These are phyloP conservation scores for Zelopaecilomyces penicillatus DNA, from an alignment of 2,329 filamentous ascomycete species.

Conservation along the genomic window DNA sequence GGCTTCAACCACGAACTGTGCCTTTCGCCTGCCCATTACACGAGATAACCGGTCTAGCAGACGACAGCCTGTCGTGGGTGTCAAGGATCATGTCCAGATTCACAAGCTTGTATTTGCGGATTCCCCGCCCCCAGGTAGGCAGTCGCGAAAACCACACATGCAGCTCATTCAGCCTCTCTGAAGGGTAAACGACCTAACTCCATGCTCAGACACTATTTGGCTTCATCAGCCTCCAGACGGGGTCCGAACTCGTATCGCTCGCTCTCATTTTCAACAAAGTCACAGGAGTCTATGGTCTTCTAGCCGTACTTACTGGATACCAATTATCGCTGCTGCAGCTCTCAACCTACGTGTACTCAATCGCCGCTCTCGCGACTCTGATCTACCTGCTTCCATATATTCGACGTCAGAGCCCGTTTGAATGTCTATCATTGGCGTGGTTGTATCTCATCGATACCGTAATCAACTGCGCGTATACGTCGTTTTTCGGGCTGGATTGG, in stretches of 20 bases:
- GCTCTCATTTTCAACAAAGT: constrained; percentile 86
- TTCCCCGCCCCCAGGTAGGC: constrained; percentile 33
- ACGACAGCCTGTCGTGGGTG: background rate
- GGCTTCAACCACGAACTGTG: no score
- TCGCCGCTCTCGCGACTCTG: constrained; percentile 59
- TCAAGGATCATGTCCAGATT: constrained; percentile 25
- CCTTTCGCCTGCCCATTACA: no score
- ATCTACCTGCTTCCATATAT: constrained; percentile 71
- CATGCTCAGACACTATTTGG: constrained; percentile 67
- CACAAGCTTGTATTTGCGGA: constrained; percentile 28
- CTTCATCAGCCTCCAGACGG: constrained; percentile 77
- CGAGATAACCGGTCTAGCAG: background rate
- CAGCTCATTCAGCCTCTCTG: no score
- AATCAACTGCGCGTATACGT: constrained; percentile 75
- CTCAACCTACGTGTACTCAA: constrained; percentile 85
- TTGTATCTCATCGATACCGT: constrained; percentile 76
- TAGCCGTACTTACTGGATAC: constrained; percentile 82
- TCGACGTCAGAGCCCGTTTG: constrained; percentile 66
- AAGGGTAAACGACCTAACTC: constrained; percentile 10
- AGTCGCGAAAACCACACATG: background rate
- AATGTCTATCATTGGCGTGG: constrained; percentile 75
- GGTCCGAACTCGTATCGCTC: constrained; percentile 75
- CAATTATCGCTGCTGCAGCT: constrained; percentile 75
- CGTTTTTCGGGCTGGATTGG: constrained; percentile 76
- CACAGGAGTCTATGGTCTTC: constrained; percentile 80